Base-by-base conservation (phyloP, 352 stramenopile genomes). In the Lagenidium sp. region DNA sequence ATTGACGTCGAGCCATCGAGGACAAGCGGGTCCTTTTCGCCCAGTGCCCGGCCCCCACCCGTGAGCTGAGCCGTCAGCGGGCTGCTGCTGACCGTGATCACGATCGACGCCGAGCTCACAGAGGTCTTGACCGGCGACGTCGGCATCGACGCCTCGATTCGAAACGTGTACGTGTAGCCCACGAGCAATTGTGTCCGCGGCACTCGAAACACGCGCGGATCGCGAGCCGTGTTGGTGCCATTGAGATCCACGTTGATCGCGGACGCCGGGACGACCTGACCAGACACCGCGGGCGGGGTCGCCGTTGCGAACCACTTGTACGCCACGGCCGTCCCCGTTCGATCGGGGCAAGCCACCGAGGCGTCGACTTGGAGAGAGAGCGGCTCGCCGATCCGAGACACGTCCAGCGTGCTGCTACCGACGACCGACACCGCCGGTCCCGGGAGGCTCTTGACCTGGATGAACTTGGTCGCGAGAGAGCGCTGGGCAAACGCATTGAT, bases 141-240 rank as follows among this genome's bases (percentile, higher is more conserved):
- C 29, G 36, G 37, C 16, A 43, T 25, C 0, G 55, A 50, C 1
- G 65, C 72, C n/a, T 82, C 65, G 19, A 67, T 48, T 16, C 49
- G 58, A 36, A 90, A 81, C n/a, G 53, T 65, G 36, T 87, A 87
- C 2, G 60, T 68, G n/a, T 51, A 55, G 2, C 59, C 63, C 4
- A 55, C 52, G 15, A 62, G 44, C 0, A 90, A 44, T 7, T 50
- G 38, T 4, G 65, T 56, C 2, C 68, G 55, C 0, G 60, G 37
- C 0, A 87, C 39, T 13, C 60, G 67, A 35, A 85, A 90, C 5
- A 76, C 51, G 11, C 72, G 68, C 4, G 77, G 72, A 30, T 87
- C 70, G 34, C 67, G 64, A n/a, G 74, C 77, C 0, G 54, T 62
- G 37, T 87, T 85, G 20, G 53, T 62, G 8, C 59, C 50, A 20